Percentiles rank a stretch among this genome's conserved stretches.
These are phyloP conservation scores for Plasmodium blacklocki DNA, from an alignment of 169 alveolate genomes.

Conservation along the genomic window DNA sequence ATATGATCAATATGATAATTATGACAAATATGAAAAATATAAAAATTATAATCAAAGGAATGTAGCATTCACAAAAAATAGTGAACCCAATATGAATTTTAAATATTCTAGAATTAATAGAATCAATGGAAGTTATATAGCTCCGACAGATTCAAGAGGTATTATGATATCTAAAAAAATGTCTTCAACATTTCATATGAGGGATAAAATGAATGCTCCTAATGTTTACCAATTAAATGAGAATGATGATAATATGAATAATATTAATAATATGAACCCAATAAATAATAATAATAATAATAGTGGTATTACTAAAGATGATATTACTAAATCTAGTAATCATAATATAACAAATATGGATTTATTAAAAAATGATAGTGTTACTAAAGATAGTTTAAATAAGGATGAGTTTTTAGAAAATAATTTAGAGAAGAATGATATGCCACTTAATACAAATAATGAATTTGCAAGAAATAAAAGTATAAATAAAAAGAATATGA, in stretches of 20 bases:
- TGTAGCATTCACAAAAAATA: neutral
- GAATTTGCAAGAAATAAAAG: slow-evolving; percentile 15
- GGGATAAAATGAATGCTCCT: slow-evolving; percentile 42
- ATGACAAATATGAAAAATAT: neutral
- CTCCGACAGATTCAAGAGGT: slow-evolving; percentile 6
- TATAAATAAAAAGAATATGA: slow-evolving; percentile 10
- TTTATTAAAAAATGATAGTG: neutral
- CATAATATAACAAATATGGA: neutral
- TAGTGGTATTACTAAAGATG: slow-evolving; percentile 20
- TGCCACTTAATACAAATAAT: neutral
- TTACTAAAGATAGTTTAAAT: neutral
- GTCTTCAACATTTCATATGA: slow-evolving; percentile 21
- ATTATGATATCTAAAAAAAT: neutral
- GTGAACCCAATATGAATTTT: slow-evolving; percentile 21
- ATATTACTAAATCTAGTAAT: slow-evolving; percentile 8
- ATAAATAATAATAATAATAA: neutral
- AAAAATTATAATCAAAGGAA: neutral
- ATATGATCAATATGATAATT: neutral
- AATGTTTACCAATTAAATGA: neutral
- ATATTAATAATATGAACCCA: neutral
- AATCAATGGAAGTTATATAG: neutral
- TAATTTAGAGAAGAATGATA: slow-evolving; percentile 12
- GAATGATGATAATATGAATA: slow-evolving; percentile 7
- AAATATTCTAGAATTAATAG: slow-evolving; percentile 24
- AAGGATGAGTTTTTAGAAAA: slow-evolving; percentile 9